Evolutionary conservation across 495 filamentous ascomycete genomes (phyloP).

Genomic region (Podospora appendiculata): DNA sequence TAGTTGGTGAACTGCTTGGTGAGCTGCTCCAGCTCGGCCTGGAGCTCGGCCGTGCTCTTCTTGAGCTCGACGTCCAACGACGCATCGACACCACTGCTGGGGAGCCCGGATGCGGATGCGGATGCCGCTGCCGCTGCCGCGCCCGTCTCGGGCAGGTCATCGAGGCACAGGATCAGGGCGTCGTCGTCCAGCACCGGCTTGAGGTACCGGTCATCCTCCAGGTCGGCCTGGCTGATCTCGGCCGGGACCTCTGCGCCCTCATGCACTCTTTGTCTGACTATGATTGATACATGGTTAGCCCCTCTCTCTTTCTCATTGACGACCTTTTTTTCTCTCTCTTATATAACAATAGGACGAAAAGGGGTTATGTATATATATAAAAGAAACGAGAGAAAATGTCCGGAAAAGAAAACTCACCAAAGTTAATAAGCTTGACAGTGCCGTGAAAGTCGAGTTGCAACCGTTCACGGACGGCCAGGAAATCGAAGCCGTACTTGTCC

Average conservation of each 20-base stretch:
- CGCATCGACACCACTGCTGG: slow-evolving; percentile 24
- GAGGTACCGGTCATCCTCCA: slow-evolving; percentile 68
- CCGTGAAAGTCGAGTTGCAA: slow-evolving; percentile 74
- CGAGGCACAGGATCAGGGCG: slow-evolving; percentile 72
- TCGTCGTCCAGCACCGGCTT: slow-evolving; percentile 88
- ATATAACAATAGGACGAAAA: neutral
- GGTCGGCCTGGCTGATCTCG: slow-evolving; percentile 47
- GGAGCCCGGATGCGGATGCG: slow-evolving; percentile 11
- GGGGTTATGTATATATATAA: too few species aligned
- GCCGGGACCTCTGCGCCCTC: slow-evolving; percentile 42
- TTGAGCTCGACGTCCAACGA: slow-evolving; percentile 12
- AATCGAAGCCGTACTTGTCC: slow-evolving; percentile 65
- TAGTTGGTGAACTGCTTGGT: slow-evolving; percentile 66
- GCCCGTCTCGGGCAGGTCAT: slow-evolving; percentile 53
- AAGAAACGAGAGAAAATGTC: too few species aligned
- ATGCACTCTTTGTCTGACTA: slow-evolving; percentile 35
- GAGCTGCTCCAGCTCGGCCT: slow-evolving; percentile 57
- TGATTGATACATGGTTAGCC: slow-evolving; percentile 1
- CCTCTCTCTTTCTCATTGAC: too few species aligned
- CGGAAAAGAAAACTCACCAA: slow-evolving; percentile 30
- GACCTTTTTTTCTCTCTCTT: too few species aligned
- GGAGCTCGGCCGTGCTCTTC: slow-evolving; percentile 56
- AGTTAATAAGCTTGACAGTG: slow-evolving; percentile 81
- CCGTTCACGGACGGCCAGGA: slow-evolving; percentile 53
- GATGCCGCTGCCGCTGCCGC: slow-evolving; percentile 15